A percentile compares a stretch with the other conserved stretches of the same genome.
Conservation (phyloP, 441 rosid species). For the Mallotus repandus region DNA sequence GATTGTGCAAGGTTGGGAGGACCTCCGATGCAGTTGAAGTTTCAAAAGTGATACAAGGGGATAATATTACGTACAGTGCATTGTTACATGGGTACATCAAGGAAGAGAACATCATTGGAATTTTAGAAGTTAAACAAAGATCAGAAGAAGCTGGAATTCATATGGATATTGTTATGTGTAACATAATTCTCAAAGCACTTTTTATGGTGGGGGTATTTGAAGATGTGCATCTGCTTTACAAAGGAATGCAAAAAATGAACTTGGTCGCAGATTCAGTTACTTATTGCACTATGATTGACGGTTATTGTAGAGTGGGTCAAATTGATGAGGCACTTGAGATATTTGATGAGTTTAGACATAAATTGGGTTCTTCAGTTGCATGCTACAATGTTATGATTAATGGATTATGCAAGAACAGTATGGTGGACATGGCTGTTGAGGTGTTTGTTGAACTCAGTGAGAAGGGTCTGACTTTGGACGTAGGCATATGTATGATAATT, state of each 20-base stretch:
- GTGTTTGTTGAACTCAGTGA: slow-evolving; percentile 54
- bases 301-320: slow-evolving; percentile 56
- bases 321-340: slow-evolving; percentile 72
- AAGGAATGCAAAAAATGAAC: slow-evolving; percentile 53
- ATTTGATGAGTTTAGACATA: slow-evolving; percentile 65
- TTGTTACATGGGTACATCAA: slow-evolving; percentile 60
- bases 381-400: slow-evolving; percentile 59
- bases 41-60: slow-evolving; percentile 57
- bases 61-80: slow-evolving; percentile 58
- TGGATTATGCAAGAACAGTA: slow-evolving; percentile 60
- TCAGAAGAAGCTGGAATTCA: slow-evolving; percentile 45
- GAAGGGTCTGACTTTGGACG: slow-evolving; percentile 46
- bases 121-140: slow-evolving; percentile 51
- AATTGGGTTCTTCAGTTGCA: slow-evolving; percentile 44
- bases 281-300: slow-evolving; percentile 53
- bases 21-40: slow-evolving; percentile 61
- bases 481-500: slow-evolving; percentile 38
- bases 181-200: slow-evolving; percentile 65
- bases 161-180: slow-evolving; percentile 71
- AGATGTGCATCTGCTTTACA: slow-evolving; percentile 61
- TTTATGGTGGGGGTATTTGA: slow-evolving; percentile 67
- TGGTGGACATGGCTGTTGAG: slow-evolving; percentile 58
- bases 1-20: slow-evolving; percentile 67
- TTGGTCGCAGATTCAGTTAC: slow-evolving; percentile 60
- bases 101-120: slow-evolving; percentile 52